Base-by-base conservation (phyloP, 805 yeast species). In the Ogataea allantospora region DNA sequence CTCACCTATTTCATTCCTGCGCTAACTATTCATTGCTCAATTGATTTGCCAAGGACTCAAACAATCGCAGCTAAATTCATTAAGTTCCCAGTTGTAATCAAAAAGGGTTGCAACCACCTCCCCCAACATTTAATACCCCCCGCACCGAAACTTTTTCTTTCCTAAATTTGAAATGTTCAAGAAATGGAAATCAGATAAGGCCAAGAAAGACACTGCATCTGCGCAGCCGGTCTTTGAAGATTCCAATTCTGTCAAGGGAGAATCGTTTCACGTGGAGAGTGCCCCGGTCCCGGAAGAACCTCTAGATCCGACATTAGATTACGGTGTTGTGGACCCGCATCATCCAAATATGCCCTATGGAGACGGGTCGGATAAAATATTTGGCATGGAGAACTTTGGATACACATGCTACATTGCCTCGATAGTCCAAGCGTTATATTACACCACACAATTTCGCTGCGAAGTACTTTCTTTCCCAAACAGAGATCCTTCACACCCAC, bases 381-480 rank as follows among this genome's bases (percentile, higher is more conserved):
- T 76, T 58, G 95, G 95, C 1, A 77, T 83, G 74, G 93, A 85
- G 56, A 85, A 85, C 55, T 84, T 83, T 53, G 95, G 95, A 2
- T 83, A 88, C 58, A 88, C 97, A 0, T 93, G 98, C 65, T 91
- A 91, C 65, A 86, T 95, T 62, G 93, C 93, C 53, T 87, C 96
- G 7, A 85, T 93, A 20, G 65, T 93, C 16, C 99, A 93, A 59
- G 87, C 95, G 48, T 71, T 91, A 7, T 91, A 77, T 66, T 81
- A 84, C 63, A 73, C 91, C 3, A 71, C 74, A 17, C 73, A 72
- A 19, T 88, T 93, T 53, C 73, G 97, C 30, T 61, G 67, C 12
- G 70, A 69, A 36, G 56, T 84, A 2, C 58, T 78, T 33, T 62
- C 66, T 35, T 70, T 68, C 43, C 84, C 84, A 3, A 46, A 51